Base-by-base conservation (phyloP, 306 rosid species). In the Vigna reflexopilosa region DNA sequence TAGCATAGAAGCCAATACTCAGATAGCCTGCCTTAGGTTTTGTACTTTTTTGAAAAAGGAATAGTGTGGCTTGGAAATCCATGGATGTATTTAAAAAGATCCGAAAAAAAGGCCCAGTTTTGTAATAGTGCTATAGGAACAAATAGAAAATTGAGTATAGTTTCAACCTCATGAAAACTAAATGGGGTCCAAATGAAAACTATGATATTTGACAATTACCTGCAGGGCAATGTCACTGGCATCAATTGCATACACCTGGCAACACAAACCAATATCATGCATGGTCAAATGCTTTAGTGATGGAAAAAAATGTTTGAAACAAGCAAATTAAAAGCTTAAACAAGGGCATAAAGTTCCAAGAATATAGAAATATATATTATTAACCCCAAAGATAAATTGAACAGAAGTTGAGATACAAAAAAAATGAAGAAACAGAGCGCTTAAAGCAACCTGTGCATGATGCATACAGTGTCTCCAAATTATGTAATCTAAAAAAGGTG, bases 211-310 rank as follows among this genome's bases (percentile, higher is more conserved):
- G 66, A 78, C 16, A 85, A 82, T 68, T 88, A 95, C 98, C 98
- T 92, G 98, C 77, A 91, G 69, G 15, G 98, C 98, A 87, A 95
- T 92, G 72, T 91, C 97, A 89, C 98, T 95, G 61, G 98, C 98
- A 87, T 95, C 98, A 82, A 95, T 91, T 51, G 98, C 98, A 86
- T 95, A 92, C 42, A 95, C 98, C 98, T 95, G 84, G 63, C 52
- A 85, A 78, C 55, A 79, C 26, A 82, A 81, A 66, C 58, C 12
- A 70, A 71, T 58, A 63, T 64, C 68, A 81, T 74, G 42, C 34
- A 55, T 36, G 73, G 73, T 69, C 59, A 78, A 62, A 75, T 19
- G 59, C 70, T 61, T 62, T 10, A 22, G 61, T 74, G 19, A 73
- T 50, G 75, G 68, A 20, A 38, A 68, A 49, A 47, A 40, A 40